Evolutionary conservation across 2,329 filamentous ascomycete species (phyloP), one percentile per base, ranked within the genome.

Genomic region (Thelonectria olida): DNA sequence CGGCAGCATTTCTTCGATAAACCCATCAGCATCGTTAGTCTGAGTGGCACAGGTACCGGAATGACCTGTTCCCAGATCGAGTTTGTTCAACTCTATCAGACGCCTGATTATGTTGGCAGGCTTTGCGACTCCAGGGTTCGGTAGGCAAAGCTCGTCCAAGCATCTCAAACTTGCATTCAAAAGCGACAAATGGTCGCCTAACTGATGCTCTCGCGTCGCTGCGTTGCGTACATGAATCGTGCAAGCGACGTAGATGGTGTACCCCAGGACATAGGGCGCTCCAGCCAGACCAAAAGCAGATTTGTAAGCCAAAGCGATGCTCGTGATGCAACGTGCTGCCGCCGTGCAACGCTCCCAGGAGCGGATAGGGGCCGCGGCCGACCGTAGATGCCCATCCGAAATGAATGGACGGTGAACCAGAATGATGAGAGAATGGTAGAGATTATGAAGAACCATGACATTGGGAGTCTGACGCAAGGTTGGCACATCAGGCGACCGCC

Each of bases 161-260:
- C 68, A 76, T 7, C 63, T 64, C 41, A 76, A 56, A 48, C 74
- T 74, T 28, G 67, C 69, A 12, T 65, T 65, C 9, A 77, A 58
- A 13, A 69, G 54, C 5, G 42, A n/a, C 28, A n/a, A 61, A 55
- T 73, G 66, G 34, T 76, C 71, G 7, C 64, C 56, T 28, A 60
- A 56, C 25, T 65, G 50, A 19, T 73, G 66, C 7, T 44, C 44
- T 41, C 49, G 47, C 2, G 71, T 64, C 9, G 75, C 75, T 8
- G 72, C 72, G 61, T 78, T 80, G 25, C 77, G 72, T 6, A 78
- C 76, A 51, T 79, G 78, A 47, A 80, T 79, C 1, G 77, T 79
- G 58, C 76, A 78, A 3, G 78, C 74, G 13, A 79, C 76, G 58
- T 80, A 80, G 0, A 76, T 64, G 1, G 73, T 73, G 54, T 80